These are phyloP conservation scores for Fraxinus platypoda DNA, from an alignment of 305 asterid species.

Conservation along the genomic window DNA sequence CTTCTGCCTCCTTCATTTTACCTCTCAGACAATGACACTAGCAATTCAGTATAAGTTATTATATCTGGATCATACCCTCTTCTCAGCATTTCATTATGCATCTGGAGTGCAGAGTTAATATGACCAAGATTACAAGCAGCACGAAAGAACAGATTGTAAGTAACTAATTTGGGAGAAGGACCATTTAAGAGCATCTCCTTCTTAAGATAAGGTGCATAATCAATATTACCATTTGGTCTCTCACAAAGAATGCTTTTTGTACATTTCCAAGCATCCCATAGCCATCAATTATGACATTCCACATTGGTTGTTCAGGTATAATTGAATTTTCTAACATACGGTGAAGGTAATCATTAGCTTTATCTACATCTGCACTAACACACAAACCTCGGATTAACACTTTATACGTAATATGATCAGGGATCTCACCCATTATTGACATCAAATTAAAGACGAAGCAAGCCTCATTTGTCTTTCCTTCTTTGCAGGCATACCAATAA, in stretches of 20 bases:
- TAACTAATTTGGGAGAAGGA: conserved; percentile 56
- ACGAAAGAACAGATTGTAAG: conserved; percentile 72
- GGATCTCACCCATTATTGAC: conserved; percentile 69
- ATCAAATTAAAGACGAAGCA: conserved; percentile 57
- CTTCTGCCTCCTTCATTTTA: conserved; percentile 62
- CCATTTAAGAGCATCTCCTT: conserved; percentile 58
- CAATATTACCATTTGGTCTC: conserved; percentile 47
- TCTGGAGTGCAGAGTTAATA: conserved; percentile 43
- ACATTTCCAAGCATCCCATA: conserved; percentile 56
- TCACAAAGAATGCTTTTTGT: conserved; percentile 42
- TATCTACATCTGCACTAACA: conserved; percentile 40
- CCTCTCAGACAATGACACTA: conserved; percentile 55
- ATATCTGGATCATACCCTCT: conserved; percentile 62
- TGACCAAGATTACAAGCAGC: conserved; percentile 57
- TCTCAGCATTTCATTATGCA: conserved; percentile 57
- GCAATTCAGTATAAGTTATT: conserved; percentile 62
- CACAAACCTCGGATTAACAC: conserved; percentile 67
- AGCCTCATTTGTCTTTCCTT: conserved; percentile 58
- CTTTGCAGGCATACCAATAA: conserved; percentile 64
- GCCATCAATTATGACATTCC: conserved; percentile 66
- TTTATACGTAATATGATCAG: conserved; percentile 65
- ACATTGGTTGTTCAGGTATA: conserved; percentile 53
- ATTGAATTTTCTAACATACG: conserved; percentile 54
- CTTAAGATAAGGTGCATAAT: conserved; percentile 47
- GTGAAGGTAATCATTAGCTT: conserved; percentile 51